These are phyloP conservation scores for Mycena latifolia DNA, from an alignment of 768 basidiomycete genomes.

Conservation along the genomic window DNA sequence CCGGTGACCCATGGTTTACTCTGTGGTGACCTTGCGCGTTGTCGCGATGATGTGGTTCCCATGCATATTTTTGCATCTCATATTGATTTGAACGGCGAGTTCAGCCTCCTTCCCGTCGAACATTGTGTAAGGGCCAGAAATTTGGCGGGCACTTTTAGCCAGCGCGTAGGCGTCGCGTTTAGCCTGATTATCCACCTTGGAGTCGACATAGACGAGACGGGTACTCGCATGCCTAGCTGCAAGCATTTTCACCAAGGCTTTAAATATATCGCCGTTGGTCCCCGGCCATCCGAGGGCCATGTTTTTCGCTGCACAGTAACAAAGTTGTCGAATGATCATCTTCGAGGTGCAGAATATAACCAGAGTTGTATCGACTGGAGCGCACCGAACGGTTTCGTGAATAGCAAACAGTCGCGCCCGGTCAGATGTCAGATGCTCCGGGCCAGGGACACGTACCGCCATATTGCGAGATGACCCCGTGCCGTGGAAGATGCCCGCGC, in stretches of 20 bases:
- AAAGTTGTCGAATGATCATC: conserved; percentile 9
- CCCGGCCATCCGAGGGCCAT: conserved; percentile 10
- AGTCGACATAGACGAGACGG: not conserved
- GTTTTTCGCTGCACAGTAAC: conserved; percentile 5
- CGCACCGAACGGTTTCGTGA: not conserved
- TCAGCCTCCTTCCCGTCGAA: not conserved
- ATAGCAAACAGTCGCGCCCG: conserved; percentile 8
- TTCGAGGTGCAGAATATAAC: conserved; percentile 4
- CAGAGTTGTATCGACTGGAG: not conserved
- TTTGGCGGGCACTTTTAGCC: not conserved
- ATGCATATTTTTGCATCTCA: too few species aligned
- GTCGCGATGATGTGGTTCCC: not conserved
- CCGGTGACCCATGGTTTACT: not conserved
- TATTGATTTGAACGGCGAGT: not conserved
- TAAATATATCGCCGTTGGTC: not conserved
- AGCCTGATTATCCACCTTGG: conserved; percentile 2
- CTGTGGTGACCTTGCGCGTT: not conserved
- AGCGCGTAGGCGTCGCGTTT: not conserved
- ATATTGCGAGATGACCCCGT: not conserved
- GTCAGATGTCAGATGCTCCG: not conserved
- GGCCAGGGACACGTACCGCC: not conserved
- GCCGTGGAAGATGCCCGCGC: not conserved
- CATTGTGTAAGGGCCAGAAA: not conserved
- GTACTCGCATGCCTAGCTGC: not conserved
- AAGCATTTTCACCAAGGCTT: too few species aligned